Evolutionary conservation across 2,329 filamentous ascomycete genomes (phyloP), one percentile per base, ranked within the genome.

Genomic region (Aspergillus melleus): DNA sequence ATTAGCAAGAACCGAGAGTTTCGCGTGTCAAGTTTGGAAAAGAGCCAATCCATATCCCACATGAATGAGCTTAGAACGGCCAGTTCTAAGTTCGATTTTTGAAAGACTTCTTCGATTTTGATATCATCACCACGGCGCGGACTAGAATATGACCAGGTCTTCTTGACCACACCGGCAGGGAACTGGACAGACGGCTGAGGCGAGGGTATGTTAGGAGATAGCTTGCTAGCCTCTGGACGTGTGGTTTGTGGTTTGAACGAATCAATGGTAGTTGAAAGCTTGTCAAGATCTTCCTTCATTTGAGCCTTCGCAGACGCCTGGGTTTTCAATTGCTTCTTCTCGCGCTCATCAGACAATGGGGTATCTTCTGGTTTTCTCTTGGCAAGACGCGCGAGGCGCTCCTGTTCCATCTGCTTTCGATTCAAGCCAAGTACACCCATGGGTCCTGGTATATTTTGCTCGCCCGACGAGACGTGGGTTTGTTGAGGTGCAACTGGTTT

Each of bases 11-110:
- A 77, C 64, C 86, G 88, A 0, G 88, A 91, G 57, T 74, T 82
- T 11, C 64, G 67, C 14, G 82, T 71, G 61, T 91, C 81, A 29
- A 96, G 74, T 72, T 95, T 96, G 6, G 80, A 83, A 29, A 94
- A 74, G 49, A 95, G 74, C 91, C 91, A 97, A 29, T 89, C 84
- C 14, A 89, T 84, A 63, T 98, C 89, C 87, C 91, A 95, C 71
- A 94, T 87, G 67, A 90, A 98, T 0, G 94, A 91, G 66, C 92
- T 96, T 5, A 98, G 78, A 0, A 98, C 84, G 1, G 91, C 93
- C 44, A 92, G 84, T 54, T 90, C 80, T 9, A 98, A 80, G 12
- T 88, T 83, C 1, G 85, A 77, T 61, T 86, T 88, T 72, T 96
- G 90, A 1, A 97, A 76, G 0, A 97, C 85, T 72, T 97, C 92